phyloP scores from a whole-genome alignment of 768 basidiomycete genomes.

The Lactarius pseudohatsudake region DNA sequence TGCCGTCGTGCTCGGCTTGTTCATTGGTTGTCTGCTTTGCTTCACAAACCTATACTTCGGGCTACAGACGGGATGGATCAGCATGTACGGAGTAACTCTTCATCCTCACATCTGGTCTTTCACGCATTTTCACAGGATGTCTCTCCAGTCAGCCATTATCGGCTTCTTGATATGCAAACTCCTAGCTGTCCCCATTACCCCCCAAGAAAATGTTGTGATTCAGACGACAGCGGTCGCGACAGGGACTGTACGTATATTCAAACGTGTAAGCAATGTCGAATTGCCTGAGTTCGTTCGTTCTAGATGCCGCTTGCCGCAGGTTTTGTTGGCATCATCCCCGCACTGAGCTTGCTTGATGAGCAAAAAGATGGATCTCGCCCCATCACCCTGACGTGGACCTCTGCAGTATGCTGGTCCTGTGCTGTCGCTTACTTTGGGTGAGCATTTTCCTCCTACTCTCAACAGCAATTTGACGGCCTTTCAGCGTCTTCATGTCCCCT shows the following conservation, averaged over 20 bases:
- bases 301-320: slow-evolving; percentile 84
- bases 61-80: slow-evolving; percentile 87
- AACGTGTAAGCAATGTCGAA: background rate
- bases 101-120: background rate
- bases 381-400: slow-evolving; percentile 69
- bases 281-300: background rate
- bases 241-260: slow-evolving; percentile 48
- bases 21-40: slow-evolving; percentile 84
- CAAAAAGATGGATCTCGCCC: slow-evolving; percentile 75
- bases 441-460: slow-evolving; percentile 1
- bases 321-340: slow-evolving; percentile 93
- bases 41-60: slow-evolving; percentile 92
- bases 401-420: slow-evolving; percentile 82
- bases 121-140: slow-evolving; percentile 64
- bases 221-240: slow-evolving; percentile 97
- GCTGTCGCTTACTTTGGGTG: slow-evolving; percentile 94
- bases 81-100: slow-evolving; percentile 56
- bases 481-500: slow-evolving; percentile 91
- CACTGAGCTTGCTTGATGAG: slow-evolving; percentile 73
- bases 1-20: slow-evolving; percentile 75
- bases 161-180: slow-evolving; percentile 83
- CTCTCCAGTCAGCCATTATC: slow-evolving; percentile 89
- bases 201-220: slow-evolving; percentile 90
- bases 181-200: slow-evolving; percentile 70
- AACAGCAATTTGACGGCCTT: slow-evolving; percentile 11